Percentiles rank a stretch among this genome's conserved stretches.
Conservation (phyloP, 805 yeast species). For the Blastobotrys muscicola region DNA sequence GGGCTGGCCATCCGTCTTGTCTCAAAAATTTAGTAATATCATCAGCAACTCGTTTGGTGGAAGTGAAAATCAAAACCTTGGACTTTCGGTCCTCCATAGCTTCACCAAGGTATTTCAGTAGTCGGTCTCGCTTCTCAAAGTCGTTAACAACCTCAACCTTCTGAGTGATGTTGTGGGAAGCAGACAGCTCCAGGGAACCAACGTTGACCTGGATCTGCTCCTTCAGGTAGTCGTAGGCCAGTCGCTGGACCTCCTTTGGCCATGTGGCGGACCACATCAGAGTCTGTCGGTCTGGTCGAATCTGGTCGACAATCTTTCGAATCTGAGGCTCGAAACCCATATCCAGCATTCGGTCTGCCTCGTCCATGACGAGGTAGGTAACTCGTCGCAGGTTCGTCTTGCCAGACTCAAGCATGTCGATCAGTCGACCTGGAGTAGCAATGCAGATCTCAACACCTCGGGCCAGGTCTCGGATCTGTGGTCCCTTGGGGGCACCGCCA, state of each 20-base stretch:
- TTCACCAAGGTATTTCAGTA: slow-evolving; percentile 69
- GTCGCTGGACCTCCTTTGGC: slow-evolving; percentile 95
- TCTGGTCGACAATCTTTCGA: slow-evolving; percentile 94
- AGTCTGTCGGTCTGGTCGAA: slow-evolving; percentile 99
- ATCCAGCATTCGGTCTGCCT: slow-evolving; percentile 99
- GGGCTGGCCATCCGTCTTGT: slow-evolving; percentile 97
- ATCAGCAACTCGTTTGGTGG: slow-evolving; percentile 98
- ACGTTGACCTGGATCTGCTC: slow-evolving; percentile 95
- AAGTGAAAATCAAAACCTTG: slow-evolving; percentile 80
- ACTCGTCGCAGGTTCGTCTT: slow-evolving; percentile 94
- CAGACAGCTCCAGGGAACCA: slow-evolving; percentile 93
- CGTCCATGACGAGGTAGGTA: slow-evolving; percentile 93
- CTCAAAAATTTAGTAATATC: slow-evolving; percentile 85
- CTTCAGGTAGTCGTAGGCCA: slow-evolving; percentile 82
- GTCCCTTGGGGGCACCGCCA: slow-evolving; percentile 99
- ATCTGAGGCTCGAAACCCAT: slow-evolving; percentile 99
- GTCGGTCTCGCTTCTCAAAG: slow-evolving; percentile 89
- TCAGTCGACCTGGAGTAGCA: slow-evolving; percentile 98
- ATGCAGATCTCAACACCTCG: slow-evolving; percentile 94
- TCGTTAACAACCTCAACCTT: slow-evolving; percentile 83
- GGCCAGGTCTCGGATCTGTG: slow-evolving; percentile 89
- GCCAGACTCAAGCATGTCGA: slow-evolving; percentile 92
- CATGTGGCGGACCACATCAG: slow-evolving; percentile 99
- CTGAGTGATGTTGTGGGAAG: slow-evolving; percentile 94
- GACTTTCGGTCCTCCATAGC: slow-evolving; percentile 61